Conservation (phyloP, 2,329 filamentous ascomycete genomes). For the Daldinia sp. region DNA sequence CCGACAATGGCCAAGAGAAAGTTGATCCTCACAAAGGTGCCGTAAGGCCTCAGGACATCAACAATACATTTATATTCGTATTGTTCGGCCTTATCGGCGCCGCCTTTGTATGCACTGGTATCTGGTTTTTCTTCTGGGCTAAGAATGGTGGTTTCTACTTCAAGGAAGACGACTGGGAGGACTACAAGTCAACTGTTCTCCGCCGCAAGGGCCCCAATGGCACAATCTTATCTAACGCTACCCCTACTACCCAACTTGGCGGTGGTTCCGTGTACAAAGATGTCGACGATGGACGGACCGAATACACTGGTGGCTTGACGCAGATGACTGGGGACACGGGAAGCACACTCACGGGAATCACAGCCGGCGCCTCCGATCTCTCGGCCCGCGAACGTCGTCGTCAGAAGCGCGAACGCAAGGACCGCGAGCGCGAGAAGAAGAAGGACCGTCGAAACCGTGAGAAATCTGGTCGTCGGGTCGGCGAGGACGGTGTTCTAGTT, state of each 20-base stretch:
- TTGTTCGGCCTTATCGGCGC: constrained; percentile 86
- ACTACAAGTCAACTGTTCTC: constrained; percentile 95
- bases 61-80: constrained; percentile 78
- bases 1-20: constrained; percentile 41
- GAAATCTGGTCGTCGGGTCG: constrained; percentile 53
- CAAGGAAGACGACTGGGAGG: constrained; percentile 89
- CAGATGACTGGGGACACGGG: constrained; percentile 52
- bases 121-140: constrained; percentile 99
- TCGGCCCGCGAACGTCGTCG: constrained; percentile 63
- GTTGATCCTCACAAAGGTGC: constrained; percentile 57
- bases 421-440: constrained; percentile 56
- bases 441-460: constrained; percentile 47
- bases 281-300: constrained; percentile 58
- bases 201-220: constrained; percentile 90
- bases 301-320: constrained; percentile 51
- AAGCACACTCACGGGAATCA: constrained; percentile 64
- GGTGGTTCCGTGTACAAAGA: constrained; percentile 86
- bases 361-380: constrained; percentile 65
- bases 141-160: constrained; percentile 95
- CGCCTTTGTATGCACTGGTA: constrained; percentile 74
- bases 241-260: constrained; percentile 83
- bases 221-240: constrained; percentile 82
- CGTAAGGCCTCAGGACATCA: constrained; percentile 64
- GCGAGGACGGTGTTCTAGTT: constrained; percentile 68
- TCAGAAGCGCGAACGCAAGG: constrained; percentile 62